These are phyloP conservation scores for Trypanosoma cruzi DNA, from an alignment of 208 protist genomes.

Conservation along the genomic window DNA sequence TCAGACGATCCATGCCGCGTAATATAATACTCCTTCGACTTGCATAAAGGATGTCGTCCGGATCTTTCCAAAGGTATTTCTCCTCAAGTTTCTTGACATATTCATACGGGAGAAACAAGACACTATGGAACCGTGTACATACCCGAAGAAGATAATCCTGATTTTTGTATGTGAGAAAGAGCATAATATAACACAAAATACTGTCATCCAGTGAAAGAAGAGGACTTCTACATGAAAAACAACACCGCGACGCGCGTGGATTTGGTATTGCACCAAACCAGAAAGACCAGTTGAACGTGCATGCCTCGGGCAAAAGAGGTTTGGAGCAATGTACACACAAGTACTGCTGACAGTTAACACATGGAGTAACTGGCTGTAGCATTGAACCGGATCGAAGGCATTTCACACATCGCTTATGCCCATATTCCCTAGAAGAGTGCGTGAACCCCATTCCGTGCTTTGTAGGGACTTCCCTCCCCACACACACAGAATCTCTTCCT, in stretches of 20 bases:
- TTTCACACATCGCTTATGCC: conserved; percentile 15
- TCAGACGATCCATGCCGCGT: too few relatives aligned
- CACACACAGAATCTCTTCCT: too few relatives aligned
- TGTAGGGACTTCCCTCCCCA: too few relatives aligned
- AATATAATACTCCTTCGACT: too few relatives aligned
- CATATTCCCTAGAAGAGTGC: conserved; percentile 5
- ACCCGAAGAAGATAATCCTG: too few relatives aligned
- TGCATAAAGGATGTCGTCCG: too few relatives aligned
- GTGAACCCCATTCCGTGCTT: conserved; percentile 4
- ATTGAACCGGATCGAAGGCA: conserved; percentile 12
- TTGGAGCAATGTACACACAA: conserved; percentile 22
- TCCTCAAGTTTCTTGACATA: too few relatives aligned
- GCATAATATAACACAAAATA: too few relatives aligned
- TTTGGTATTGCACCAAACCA: neutral
- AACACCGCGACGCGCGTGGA: conserved; percentile 14
- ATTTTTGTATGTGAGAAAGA: too few relatives aligned
- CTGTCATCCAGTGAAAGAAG: conserved; percentile 19
- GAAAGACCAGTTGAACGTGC: neutral
- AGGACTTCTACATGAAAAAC: conserved; percentile 29
- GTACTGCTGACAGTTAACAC: conserved; percentile 10
- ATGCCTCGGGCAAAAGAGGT: neutral
- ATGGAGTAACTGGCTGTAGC: conserved; percentile 16
- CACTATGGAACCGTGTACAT: too few relatives aligned
- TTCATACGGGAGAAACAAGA: too few relatives aligned
- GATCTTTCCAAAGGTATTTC: too few relatives aligned